Base-by-base conservation (phyloP, 768 basidiomycete genomes). In the Lyophyllum shimeji region DNA sequence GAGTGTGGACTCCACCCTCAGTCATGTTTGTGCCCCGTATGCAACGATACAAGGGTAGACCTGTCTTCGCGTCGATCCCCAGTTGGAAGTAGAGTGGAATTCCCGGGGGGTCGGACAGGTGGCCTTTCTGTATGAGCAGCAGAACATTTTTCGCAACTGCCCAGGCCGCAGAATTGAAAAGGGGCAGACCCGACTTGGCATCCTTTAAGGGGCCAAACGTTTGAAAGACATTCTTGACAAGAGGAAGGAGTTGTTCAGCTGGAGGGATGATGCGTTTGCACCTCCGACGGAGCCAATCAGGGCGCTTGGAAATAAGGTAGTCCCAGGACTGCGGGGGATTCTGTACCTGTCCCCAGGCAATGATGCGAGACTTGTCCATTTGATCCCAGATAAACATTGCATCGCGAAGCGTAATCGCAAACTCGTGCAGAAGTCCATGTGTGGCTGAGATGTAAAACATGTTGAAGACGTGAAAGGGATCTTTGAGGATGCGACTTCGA, bases 1-100 rank as follows among this genome's bases (percentile, higher is more conserved):
- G 68, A 0, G 64, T 66, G 51, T 76, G 74, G 2, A 76, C 68
- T 7, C 69, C 70, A 23, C 74, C 72, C 59, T 76, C 69, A 6
- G 68, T 68, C 17, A 49, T 55, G 23, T 74, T 75, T 15, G 75
- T 74, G 0, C 71, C 72, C 3, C 64, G 56, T 1, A 61, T 42
- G 52, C 72, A 71, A 0, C 59, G 53, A 29, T 70, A 74, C 7
- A 71, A 55, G 1, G 68, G 60, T 1, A 71, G 54, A 9, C 60
- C 63, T 25, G 52, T 50, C 29, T 65, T 65, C 4, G 21, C 25
- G 47, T 71, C 68, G 17, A 59, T 13, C 1, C 63, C 63, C 3
- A 62, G 5, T 0, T 48, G 6, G 6, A 37, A 44, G 29, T 70
- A 73, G 0, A 74, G 58, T 3, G 58, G n/a, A 45, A 72, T 56